These are phyloP conservation scores for Chaetoceros tenuissimus DNA, from an alignment of 108 stramenopile genomes.

Conservation along the genomic window DNA sequence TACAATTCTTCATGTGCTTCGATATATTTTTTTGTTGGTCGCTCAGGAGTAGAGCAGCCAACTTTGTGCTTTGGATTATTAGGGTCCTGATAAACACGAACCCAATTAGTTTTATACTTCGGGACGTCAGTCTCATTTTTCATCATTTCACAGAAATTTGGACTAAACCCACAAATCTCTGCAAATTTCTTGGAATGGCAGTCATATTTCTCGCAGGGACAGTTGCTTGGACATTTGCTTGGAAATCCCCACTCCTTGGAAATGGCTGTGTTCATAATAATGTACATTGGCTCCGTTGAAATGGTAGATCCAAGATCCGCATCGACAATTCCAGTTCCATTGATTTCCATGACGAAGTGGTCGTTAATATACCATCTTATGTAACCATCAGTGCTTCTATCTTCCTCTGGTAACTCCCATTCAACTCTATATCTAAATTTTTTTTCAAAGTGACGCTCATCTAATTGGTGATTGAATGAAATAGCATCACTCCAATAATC, in stretches of 20 bases:
- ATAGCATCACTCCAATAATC: constrained; percentile 95
- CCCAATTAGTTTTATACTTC: constrained; percentile 74
- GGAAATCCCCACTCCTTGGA: constrained; percentile 92
- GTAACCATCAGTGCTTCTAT: constrained; percentile 44
- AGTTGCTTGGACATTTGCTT: constrained; percentile 50
- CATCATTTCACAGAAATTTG: constrained; percentile 89
- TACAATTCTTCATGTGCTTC: constrained; percentile 80
- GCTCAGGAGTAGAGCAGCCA: constrained; percentile 81
- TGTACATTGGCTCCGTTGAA: constrained; percentile 88
- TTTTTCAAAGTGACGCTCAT: constrained; percentile 62
- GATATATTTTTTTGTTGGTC: constrained; percentile 85
- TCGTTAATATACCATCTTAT: constrained; percentile 90
- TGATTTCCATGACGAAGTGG: constrained; percentile 68
- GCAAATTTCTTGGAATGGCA: constrained; percentile 68
- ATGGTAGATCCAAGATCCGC: constrained; percentile 65
- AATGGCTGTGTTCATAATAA: constrained; percentile 92
- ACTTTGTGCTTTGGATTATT: constrained; percentile 71
- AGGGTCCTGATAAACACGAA: constrained; percentile 88
- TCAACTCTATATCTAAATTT: constrained; percentile 89
- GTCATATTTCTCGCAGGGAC: constrained; percentile 76
- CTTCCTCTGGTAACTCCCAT: constrained; percentile 79
- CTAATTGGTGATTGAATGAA: constrained; percentile 79
- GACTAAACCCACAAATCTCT: constrained; percentile 74
- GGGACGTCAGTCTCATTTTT: constrained; percentile 25
- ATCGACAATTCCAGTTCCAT: constrained; percentile 49